Percentiles rank a stretch among this genome's conserved stretches.
phyloP scores from a whole-genome alignment of 2,329 filamentous ascomycete genomes.

The Verticillium tricorpus region DNA sequence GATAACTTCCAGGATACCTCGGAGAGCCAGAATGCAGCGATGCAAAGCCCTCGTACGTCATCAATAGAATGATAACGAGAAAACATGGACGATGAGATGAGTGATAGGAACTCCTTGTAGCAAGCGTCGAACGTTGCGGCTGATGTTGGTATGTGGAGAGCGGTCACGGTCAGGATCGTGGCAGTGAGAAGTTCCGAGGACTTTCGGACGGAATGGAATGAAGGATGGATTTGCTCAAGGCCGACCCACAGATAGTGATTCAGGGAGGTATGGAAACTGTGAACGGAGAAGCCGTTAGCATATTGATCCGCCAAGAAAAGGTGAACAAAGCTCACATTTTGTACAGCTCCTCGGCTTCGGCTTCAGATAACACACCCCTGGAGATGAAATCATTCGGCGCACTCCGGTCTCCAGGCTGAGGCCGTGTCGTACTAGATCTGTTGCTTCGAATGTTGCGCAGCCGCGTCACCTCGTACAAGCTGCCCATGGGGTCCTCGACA shows the following conservation, averaged over 20 bases:
- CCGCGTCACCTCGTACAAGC: conserved; percentile 47
- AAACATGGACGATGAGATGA: conserved; percentile 53
- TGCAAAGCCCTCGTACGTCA: conserved; percentile 54
- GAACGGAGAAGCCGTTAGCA: no score
- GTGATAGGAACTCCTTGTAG: conserved; percentile 51
- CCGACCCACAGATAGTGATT: conserved; percentile 43
- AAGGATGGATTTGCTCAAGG: conserved; percentile 42
- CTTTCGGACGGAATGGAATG: conserved; percentile 44
- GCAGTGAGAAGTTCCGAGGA: conserved; percentile 53
- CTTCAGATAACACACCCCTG: conserved; percentile 35
- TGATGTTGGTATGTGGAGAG: conserved; percentile 52
- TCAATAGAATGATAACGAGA: conserved; percentile 54
- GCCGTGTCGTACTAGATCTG: conserved; percentile 1
- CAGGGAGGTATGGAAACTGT: background rate
- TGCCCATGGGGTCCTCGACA: conserved; percentile 47
- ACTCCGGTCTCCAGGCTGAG: background rate
- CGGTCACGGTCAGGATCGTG: conserved; percentile 54
- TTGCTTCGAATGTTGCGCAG: conserved; percentile 1
- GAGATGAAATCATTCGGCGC: conserved; percentile 40
- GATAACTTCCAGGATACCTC: conserved; percentile 58
- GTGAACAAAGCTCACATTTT: conserved; percentile 3
- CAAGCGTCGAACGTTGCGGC: conserved; percentile 37
- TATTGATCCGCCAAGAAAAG: no score
- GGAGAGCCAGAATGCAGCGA: conserved; percentile 59
- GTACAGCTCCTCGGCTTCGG: conserved; percentile 45